Percentiles rank a stretch among this genome's conserved stretches.
Conservation (phyloP, 2,329 filamentous ascomycete species). For the Alternaria rosae region DNA sequence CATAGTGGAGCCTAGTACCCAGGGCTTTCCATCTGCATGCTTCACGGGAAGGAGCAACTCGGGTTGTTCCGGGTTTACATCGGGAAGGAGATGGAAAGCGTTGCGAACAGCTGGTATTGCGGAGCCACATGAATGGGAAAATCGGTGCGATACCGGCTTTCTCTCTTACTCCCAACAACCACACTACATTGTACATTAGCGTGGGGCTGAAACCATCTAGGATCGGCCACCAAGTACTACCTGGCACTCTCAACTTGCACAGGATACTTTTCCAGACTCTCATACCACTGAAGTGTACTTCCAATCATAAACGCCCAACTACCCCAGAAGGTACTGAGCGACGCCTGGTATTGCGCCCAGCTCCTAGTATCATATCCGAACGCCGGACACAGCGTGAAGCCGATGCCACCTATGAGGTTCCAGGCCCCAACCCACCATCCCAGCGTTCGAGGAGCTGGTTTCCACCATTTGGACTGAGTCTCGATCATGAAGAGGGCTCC, state of each 20-base stretch:
- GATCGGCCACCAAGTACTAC: not conserved
- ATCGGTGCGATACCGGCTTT: not conserved
- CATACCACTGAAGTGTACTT: constrained; percentile 45
- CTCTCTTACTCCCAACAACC: not conserved
- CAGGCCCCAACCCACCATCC: constrained; percentile 74
- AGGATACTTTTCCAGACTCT: constrained; percentile 44
- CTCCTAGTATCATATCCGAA: constrained; percentile 43
- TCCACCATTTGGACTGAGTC: constrained; percentile 69
- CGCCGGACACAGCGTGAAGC: constrained; percentile 61
- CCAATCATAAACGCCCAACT: constrained; percentile 48
- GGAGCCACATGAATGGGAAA: not conserved
- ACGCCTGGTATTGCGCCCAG: constrained; percentile 46
- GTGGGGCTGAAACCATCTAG: too few relatives aligned
- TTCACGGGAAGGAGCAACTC: not conserved
- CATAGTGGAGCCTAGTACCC: not conserved
- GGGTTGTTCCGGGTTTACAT: not conserved
- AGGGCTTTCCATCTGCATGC: not conserved
- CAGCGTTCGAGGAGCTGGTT: constrained; percentile 62
- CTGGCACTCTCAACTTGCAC: constrained; percentile 24
- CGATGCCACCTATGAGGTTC: constrained; percentile 70
- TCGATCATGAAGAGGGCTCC: constrained; percentile 70
- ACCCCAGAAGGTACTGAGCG: constrained; percentile 44
- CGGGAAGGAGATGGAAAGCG: not conserved
- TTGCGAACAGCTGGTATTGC: not conserved
- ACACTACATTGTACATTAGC: not conserved